Percentiles rank a stretch among this genome's conserved stretches.
Conservation (phyloP, 2,329 filamentous ascomycete species). For the Aquanectria penicillioides region DNA sequence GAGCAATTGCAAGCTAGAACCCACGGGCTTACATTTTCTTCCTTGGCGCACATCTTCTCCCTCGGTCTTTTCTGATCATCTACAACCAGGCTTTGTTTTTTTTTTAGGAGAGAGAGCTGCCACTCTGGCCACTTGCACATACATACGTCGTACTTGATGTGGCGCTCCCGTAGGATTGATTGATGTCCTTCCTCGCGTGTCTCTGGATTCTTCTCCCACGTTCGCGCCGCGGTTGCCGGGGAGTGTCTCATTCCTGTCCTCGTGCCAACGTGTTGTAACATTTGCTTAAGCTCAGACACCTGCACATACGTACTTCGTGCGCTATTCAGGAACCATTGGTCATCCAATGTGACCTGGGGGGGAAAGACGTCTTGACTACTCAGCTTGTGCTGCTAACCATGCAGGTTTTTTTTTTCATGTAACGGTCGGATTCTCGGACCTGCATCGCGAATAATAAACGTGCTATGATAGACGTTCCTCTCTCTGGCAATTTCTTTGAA, state of each 20-base stretch:
- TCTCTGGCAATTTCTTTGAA: too few relatives aligned
- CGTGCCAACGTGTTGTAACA: not conserved
- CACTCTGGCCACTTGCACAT: too few relatives aligned
- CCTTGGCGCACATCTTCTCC: too few relatives aligned
- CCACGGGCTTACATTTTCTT: too few relatives aligned
- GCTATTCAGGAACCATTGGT: not conserved
- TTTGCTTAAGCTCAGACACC: not conserved
- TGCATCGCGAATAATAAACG: not conserved
- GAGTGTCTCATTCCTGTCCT: not conserved
- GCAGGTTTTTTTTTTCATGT: not conserved
- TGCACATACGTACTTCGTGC: slow-evolving; percentile 2
- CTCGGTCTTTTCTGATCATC: too few relatives aligned
- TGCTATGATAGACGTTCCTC: not conserved
- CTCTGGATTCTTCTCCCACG: not conserved
- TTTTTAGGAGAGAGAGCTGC: too few relatives aligned
- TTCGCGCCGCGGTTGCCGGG: not conserved
- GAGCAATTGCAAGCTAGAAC: not conserved
- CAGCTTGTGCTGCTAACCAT: not conserved
- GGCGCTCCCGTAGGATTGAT: too few relatives aligned
- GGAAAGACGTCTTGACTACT: not conserved
- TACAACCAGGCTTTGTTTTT: too few relatives aligned
- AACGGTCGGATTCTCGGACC: not conserved
- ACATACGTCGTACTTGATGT: too few relatives aligned
- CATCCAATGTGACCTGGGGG: not conserved
- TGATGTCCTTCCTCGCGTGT: not conserved